Base-by-base conservation (phyloP, 202 grass and related monocot genomes). In the Panicum hallii region DNA sequence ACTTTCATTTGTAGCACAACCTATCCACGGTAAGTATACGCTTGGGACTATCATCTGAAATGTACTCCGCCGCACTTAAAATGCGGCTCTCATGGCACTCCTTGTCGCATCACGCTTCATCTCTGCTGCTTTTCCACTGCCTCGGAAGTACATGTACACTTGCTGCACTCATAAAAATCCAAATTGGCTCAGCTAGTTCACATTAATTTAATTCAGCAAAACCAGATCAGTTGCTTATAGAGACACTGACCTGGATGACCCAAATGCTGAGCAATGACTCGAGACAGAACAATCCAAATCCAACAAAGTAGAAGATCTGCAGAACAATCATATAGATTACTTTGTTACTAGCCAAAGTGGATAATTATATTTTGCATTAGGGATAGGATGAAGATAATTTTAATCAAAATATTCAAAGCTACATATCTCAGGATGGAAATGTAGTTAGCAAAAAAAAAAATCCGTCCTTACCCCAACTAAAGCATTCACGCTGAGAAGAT, bases 61-160 rank as follows among this genome's bases (percentile, higher is more conserved):
- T 40, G 44, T 28, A 71, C 22, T 1, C 40, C 20, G 38, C 62
- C 38, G 17, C 43, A 74, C 32, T 91, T 78, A 99, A 87, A 95
- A 94, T 54, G 96, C 93, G 14, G 89, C 91, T 81, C 93, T 88
- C 90, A 99, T 86, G 47, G 93, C 96, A 42, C 93, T 79, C 72
- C 90, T 92, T 26, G 91, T 88, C 36, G 91, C 93, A 72, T 96
- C 93, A 52, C 82, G 88, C 69, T 89, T 90, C 90, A 94, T 92
- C 77, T 99, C 91, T 86, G 93, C 90, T 64, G 93, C 91, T 78
- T 99, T 99, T 71, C 96, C 96, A 79, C 93, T 96, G 85, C 96
- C 96, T 77, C 96, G 87, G 91, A 99, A 99, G 87, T 99, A 99
- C 88, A 91, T 94, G 76, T 96, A 94, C 77, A 99, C 91, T 96